A percentile compares a stretch with the other conserved stretches of the same genome.
Evolutionary conservation across 1,139 yeast genomes (phyloP).

Genomic region (Spathaspora sp.): DNA sequence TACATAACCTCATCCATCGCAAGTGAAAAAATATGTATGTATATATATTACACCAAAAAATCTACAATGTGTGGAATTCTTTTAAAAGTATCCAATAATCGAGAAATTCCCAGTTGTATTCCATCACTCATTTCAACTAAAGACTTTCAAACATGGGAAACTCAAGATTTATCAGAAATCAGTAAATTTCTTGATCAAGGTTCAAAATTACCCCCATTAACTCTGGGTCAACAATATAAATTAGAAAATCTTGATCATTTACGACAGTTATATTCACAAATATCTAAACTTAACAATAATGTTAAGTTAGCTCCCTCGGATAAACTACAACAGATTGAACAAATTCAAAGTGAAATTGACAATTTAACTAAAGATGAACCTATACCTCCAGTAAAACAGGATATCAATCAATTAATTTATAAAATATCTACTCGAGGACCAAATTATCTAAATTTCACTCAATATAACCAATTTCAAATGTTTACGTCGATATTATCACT

Average conservation of each 20-base stretch:
- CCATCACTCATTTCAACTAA: neutral
- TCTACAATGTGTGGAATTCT: constrained; percentile 17
- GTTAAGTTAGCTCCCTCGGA: constrained; percentile 21
- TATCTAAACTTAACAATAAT: constrained; percentile 29
- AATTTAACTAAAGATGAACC: constrained; percentile 8
- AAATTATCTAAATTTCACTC: constrained; percentile 32
- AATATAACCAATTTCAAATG: constrained; percentile 26
- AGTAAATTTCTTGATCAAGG: constrained; percentile 18
- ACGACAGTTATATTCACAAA: constrained; percentile 21
- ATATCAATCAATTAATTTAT: constrained; percentile 29
- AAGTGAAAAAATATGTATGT: constrained; percentile 18
- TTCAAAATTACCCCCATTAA: constrained; percentile 16
- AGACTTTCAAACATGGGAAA: constrained; percentile 20
- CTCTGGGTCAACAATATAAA: constrained; percentile 24
- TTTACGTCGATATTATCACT: constrained; percentile 76
- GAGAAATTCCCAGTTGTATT: constrained; percentile 5
- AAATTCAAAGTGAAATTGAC: constrained; percentile 18
- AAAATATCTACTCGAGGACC: constrained; percentile 56
- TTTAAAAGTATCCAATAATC: constrained; percentile 7
- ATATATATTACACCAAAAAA: constrained; percentile 22
- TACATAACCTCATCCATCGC: too few relatives aligned
- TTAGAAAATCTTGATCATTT: constrained; percentile 25
- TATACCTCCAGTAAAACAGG: constrained; percentile 2
- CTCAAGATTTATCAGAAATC: constrained; percentile 17
- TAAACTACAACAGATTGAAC: constrained; percentile 15